phyloP scores from a whole-genome alignment of 495 filamentous ascomycete genomes.

The Neurospora tetraspora region DNA sequence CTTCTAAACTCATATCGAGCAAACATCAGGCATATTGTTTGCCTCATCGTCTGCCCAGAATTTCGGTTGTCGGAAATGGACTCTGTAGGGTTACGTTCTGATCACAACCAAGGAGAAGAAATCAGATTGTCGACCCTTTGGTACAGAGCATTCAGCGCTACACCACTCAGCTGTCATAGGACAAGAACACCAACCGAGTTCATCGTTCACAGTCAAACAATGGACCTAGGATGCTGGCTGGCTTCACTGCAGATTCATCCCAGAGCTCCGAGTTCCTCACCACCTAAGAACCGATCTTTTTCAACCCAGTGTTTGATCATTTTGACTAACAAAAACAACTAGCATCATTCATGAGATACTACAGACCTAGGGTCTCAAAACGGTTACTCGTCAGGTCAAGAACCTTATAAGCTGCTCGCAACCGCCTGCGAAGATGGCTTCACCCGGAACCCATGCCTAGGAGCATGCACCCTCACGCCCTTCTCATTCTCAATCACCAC shows the following conservation, averaged over 20 bases:
- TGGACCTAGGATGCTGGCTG: background rate
- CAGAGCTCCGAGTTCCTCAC: background rate
- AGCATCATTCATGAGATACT: background rate
- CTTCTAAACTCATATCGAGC: background rate
- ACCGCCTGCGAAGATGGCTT: conserved; percentile 3
- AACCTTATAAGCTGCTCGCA: background rate
- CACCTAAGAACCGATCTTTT: background rate
- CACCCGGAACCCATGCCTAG: conserved; percentile 45
- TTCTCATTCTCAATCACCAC: conserved; percentile 40
- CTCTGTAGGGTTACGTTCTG: background rate
- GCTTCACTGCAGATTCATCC: background rate
- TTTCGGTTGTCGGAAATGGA: background rate
- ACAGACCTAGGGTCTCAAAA: background rate
- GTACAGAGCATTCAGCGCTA: background rate
- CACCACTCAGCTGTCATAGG: background rate
- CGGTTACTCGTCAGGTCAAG: background rate
- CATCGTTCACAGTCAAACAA: background rate
- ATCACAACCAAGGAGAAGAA: background rate
- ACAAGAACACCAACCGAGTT: background rate
- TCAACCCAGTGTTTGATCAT: background rate
- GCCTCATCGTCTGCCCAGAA: background rate
- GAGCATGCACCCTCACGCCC: conserved; percentile 44
- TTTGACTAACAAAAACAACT: background rate
- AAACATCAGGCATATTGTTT: background rate
- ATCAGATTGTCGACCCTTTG: background rate